Base-by-base conservation (phyloP, 1,139 yeast species). In the Komagataea norvegica region DNA sequence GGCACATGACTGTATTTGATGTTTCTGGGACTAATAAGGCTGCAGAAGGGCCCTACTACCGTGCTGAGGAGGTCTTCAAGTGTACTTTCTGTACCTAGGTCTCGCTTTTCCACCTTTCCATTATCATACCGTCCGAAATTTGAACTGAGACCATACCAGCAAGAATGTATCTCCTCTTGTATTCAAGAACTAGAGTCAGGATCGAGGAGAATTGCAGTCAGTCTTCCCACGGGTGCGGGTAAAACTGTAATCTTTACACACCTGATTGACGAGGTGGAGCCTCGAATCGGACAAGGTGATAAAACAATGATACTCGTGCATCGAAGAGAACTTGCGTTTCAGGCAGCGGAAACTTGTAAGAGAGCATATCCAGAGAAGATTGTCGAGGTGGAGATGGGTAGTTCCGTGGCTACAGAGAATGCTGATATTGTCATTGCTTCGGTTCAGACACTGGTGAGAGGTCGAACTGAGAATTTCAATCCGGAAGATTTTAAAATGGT, bases 151-250 rank as follows among this genome's bases (percentile, higher is more conserved):
- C 77, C 74, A 15, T 89, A 89, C 52, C 97, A 89, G 56, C 57
- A 68, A 31, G 79, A 81, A 32, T 91, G 95, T 31, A 73, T 88
- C 2, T 55, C 71, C 1, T 57, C 70, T 0, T 76, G 91, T 20
- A 51, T 77, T 1, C 49, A 59, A 0, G 74, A 87, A 0, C 59
- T 86, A 4, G 49, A 59, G 0, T 25, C 54, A 8, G 79, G 81
- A 0, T 56, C 65, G 5, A 61, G 67, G 17, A 65, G 94, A 33
- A 74, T 88, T 1, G 96, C 93, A 0, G 88, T 87, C 3, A 84
- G 88, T 13, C 59, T 91, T 35, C 96, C 96, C 6, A 91, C 97
- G 0, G 98, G 98, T 0, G 93, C 95, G 14, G 98, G 97, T 2
- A 89, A 89, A 52, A 89, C 97, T 0, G 87, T 88, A 14, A 79